These are phyloP conservation scores for Hemileia vastatrix DNA, from an alignment of 1,284 basidiomycete genomes.

Conservation along the genomic window DNA sequence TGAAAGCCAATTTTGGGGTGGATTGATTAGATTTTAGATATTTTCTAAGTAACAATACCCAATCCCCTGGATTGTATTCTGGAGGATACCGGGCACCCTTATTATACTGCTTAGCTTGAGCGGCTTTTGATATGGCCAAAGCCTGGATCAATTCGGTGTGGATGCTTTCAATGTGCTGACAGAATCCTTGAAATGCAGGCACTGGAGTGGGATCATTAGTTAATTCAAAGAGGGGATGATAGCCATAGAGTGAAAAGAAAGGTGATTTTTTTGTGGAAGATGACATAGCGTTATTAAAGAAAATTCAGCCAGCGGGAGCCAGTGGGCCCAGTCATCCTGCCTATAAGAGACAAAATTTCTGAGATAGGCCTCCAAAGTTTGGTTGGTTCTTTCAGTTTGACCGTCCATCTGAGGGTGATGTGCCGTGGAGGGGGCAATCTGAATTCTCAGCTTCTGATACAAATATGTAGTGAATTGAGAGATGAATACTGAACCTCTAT, in stretches of 20 bases:
- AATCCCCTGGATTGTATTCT: too few species aligned
- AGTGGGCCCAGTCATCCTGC: constrained; percentile 30
- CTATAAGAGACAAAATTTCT: constrained; percentile 24
- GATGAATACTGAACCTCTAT: constrained; percentile 43
- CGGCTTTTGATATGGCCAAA: too few species aligned
- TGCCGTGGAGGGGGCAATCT: constrained; percentile 42
- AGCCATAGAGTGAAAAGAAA: constrained; percentile 48
- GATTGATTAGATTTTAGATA: too few species aligned
- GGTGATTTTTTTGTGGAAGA: constrained; percentile 42
- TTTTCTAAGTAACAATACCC: too few species aligned
- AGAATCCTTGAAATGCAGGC: too few species aligned
- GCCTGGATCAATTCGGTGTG: too few species aligned
- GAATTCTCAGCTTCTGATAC: constrained; percentile 12
- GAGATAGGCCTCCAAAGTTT: constrained; percentile 44
- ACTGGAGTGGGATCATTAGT: too few species aligned
- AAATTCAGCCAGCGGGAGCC: constrained; percentile 39
- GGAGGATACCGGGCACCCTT: too few species aligned
- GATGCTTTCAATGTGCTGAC: too few species aligned
- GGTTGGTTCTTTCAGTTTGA: constrained; percentile 49
- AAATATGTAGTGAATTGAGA: constrained; percentile 38
- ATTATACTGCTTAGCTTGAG: too few species aligned
- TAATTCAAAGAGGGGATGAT: too few species aligned
- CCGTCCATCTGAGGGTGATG: constrained; percentile 50
- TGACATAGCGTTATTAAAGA: constrained; percentile 39
- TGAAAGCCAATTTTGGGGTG: too few species aligned